phyloP scores from a whole-genome alignment of 2,329 filamentous ascomycete genomes.

The Rhexocercosporidium sp. region DNA sequence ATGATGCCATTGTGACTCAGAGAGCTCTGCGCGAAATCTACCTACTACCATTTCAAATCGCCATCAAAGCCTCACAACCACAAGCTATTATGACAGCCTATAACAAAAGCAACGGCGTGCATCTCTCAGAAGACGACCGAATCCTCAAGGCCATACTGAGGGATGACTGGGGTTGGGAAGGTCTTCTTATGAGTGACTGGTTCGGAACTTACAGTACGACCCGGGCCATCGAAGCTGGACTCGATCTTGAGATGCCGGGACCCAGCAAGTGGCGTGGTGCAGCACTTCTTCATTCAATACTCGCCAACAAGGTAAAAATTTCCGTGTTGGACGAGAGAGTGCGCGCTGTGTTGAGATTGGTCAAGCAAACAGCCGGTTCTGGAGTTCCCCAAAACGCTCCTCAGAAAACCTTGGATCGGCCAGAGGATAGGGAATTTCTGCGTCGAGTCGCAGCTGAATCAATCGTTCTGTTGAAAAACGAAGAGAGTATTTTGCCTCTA shows the following conservation, averaged over 20 bases:
- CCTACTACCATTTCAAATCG: slow-evolving; percentile 52
- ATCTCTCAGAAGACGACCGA: slow-evolving; percentile 46
- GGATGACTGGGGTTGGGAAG: slow-evolving; percentile 51
- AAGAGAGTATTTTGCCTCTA: slow-evolving; percentile 59
- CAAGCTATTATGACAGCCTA: slow-evolving; percentile 54
- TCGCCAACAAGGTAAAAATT: not conserved
- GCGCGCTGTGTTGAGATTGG: not conserved
- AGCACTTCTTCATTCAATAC: slow-evolving; percentile 28
- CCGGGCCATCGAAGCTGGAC: slow-evolving; percentile 54
- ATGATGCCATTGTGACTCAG: slow-evolving; percentile 45
- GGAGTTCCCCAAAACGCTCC: slow-evolving; percentile 35
- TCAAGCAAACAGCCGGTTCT: slow-evolving; percentile 45
- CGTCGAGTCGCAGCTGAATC: slow-evolving; percentile 63
- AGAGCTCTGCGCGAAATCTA: slow-evolving; percentile 51
- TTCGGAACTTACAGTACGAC: slow-evolving; percentile 60
- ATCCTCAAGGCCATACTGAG: slow-evolving; percentile 48
- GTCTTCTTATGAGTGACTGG: slow-evolving; percentile 55
- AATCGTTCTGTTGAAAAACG: slow-evolving; percentile 70
- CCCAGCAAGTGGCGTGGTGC: slow-evolving; percentile 44
- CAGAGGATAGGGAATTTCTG: slow-evolving; percentile 50
- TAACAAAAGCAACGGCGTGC: slow-evolving; percentile 50
- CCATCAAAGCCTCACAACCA: slow-evolving; percentile 48
- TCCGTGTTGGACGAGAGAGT: too few species aligned
- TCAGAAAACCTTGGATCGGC: slow-evolving; percentile 37
- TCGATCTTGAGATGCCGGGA: slow-evolving; percentile 66